These are phyloP conservation scores for Solanum peruvianum DNA, from an alignment of 257 asterid genomes.

Conservation along the genomic window DNA sequence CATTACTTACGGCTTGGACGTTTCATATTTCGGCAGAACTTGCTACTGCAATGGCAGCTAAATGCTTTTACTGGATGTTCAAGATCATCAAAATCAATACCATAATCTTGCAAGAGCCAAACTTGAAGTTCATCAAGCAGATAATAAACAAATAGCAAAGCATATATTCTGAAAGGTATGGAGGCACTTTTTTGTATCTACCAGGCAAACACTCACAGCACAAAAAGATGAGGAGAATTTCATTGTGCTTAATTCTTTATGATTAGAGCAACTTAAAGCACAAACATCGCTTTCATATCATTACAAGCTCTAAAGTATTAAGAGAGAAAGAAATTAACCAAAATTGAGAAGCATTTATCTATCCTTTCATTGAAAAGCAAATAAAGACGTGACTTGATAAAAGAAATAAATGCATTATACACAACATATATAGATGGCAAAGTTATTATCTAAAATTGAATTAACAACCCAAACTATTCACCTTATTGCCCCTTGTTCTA, in stretches of 20 bases:
- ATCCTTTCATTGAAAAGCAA: neutral
- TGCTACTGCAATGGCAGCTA: slow-evolving; percentile 70
- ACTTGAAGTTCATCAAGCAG: neutral
- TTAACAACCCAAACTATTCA: no score
- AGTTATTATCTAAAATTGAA: no score
- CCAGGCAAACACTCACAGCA: neutral
- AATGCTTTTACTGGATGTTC: slow-evolving; percentile 80
- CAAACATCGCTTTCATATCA: neutral
- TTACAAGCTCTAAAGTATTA: neutral
- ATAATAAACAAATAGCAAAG: slow-evolving; percentile 1
- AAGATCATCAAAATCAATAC: slow-evolving; percentile 84
- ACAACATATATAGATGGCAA: neutral
- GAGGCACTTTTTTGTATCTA: neutral
- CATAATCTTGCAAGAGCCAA: slow-evolving; percentile 62
- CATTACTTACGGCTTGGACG: slow-evolving; percentile 58
- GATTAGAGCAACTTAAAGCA: neutral
- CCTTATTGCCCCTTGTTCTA: no score
- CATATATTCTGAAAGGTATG: neutral
- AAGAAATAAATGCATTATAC: neutral
- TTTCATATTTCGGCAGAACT: slow-evolving; percentile 69
- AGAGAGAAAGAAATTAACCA: neutral
- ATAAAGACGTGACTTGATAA: neutral
- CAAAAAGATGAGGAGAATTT: neutral
- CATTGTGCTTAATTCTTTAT: neutral
- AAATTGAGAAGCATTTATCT: neutral